Evolutionary conservation across 306 rosid genomes (phyloP), one percentile per base, ranked within the genome.

Genomic region (Lathyrus sativus): DNA sequence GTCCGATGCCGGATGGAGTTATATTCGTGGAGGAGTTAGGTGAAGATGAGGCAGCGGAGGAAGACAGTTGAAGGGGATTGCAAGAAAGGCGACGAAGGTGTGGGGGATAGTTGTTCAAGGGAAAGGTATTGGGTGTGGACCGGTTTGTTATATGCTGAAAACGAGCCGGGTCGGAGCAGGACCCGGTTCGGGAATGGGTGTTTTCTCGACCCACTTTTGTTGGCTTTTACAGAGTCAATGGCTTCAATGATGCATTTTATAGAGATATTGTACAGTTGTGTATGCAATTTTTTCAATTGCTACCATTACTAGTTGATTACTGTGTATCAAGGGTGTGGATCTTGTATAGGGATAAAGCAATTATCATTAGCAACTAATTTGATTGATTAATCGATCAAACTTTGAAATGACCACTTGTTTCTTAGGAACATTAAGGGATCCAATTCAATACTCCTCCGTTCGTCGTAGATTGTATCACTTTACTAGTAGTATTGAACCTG

Each of bases 71-170:
- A 66, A 39, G 10, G 1, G 79, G 74, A 41, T 33, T 50, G 2
- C 22, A 8, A 6, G 73, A 76, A 43, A 73, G 42, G 11, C 65
- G 17, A 55, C 93, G 70, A 76, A 8, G 83, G 85, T 65, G 28
- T 90, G 91, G 91, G 96, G 96, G 17, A 4, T 90, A 3, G 82
- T 90, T 79, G 87, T 87, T 74, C 96, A 90, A 73, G 95, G 89
- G 11, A 90, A 77, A 18, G 85, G 88, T 2, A 56, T 42, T 1
- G 89, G 84, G 19, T 74, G 83, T 41, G 87, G 78, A 0, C 91
- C 96, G 9, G 81, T 74, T 14, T 90, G 96, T 39, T 90, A 90
- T 68, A 51, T 87, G 66, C 26, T 90, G 65, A 87, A 87, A 44
- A 87, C 96, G 1, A 76, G 77, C 11, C 69, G 81, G 33, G 79